Conservation (phyloP, 2,329 filamentous ascomycete species). For the Catunica adiposa region DNA sequence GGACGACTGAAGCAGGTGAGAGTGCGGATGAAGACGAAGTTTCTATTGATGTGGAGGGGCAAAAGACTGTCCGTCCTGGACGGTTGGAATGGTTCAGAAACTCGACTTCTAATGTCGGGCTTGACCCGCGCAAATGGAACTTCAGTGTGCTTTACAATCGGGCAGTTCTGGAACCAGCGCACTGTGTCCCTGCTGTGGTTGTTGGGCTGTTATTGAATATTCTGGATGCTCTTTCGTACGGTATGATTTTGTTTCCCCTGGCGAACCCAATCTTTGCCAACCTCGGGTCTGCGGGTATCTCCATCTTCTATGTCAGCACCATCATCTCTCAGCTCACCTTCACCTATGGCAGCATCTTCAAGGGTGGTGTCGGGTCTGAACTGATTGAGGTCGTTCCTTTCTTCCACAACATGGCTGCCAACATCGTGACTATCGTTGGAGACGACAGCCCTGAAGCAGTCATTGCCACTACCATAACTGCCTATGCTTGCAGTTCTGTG, state of each 20-base stretch:
- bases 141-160: constrained; percentile 45
- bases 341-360: constrained; percentile 74
- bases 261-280: constrained; percentile 72
- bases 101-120: background rate
- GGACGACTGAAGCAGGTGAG: background rate
- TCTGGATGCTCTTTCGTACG: constrained; percentile 86
- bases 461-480: constrained; percentile 82
- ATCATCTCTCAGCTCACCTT: constrained; percentile 87
- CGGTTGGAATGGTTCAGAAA: constrained; percentile 1
- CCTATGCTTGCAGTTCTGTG: constrained; percentile 80
- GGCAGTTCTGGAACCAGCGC: constrained; percentile 48
- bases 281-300: constrained; percentile 84
- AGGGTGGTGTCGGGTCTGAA: constrained; percentile 82
- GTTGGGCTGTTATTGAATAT: constrained; percentile 83
- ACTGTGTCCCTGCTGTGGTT: constrained; percentile 68
- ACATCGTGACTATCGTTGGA: constrained; percentile 64
- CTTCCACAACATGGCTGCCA: constrained; percentile 95
- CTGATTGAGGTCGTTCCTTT: constrained; percentile 98
- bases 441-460: constrained; percentile 69
- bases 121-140: constrained; percentile 53
- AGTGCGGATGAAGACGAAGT: constrained; percentile 2
- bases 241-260: constrained; percentile 88
- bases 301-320: constrained; percentile 97
- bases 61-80: constrained; percentile 2
- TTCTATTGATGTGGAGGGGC: constrained; percentile 16